Evolutionary conservation across 2,329 filamentous ascomycete genomes (phyloP), one percentile per base, ranked within the genome.

Genomic region (Dactylellina cionopaga): DNA sequence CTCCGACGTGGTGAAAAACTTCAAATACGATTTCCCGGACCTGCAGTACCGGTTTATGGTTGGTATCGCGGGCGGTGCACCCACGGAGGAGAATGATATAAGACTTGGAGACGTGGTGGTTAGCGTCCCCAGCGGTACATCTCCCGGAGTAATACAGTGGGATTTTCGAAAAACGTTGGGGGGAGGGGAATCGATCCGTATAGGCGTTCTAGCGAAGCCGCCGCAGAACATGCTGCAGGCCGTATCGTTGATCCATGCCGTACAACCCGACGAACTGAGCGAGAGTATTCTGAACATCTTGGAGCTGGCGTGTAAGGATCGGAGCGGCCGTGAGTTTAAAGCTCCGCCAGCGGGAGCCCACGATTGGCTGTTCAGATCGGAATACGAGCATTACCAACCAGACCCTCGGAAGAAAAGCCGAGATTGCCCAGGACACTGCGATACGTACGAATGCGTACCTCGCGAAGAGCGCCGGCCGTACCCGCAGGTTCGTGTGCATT

Each of bases 21-120:
- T 82, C 78, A 56, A 77, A 37, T 75, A 74, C 27, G 79, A 74
- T 31, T 82, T 82, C 52, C 76, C 78, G 0, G 79, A 79, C 22
- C 3, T 71, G 1, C 3, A 27, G 9, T 31, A 47, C 15, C 52
- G 69, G 11, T 46, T 58, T 24, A 17, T 27, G 19, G 54, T 58
- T 7, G 54, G 39, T 4, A 58, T 58, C 2, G 54, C 54, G 1
- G 54, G 39, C 10, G 54, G 54, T 11, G 54, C 39, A 7, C 54
- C 54, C 0, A 11, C 27, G 4, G 25, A 11, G 25, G 35, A 43
- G 5, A 46, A 58, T n/a, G 39, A 58, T 25, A 9, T 58, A 0
- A 22, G 24, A 11, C 10, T 58, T 1, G 54, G 54, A 3, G 54
- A 58, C 25, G 54, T 58, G 6, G 54, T 58, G 1, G 54, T 58